Conservation (phyloP, 495 filamentous ascomycete species). For the Xylaria cubensis region DNA sequence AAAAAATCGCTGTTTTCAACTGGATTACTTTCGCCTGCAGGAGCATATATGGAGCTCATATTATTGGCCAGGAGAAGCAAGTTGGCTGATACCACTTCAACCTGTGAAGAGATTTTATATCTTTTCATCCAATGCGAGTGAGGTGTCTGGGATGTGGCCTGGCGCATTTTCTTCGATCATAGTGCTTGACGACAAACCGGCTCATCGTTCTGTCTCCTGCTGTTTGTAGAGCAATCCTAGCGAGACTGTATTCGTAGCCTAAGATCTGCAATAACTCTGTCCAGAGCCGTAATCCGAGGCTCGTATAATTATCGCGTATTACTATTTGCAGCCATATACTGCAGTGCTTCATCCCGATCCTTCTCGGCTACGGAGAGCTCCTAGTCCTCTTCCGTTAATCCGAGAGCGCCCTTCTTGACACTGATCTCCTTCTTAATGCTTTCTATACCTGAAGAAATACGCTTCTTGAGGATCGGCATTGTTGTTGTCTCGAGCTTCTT, state of each 20-base stretch:
- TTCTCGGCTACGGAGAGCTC: slow-evolving; percentile 15
- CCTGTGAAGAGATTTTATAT: slow-evolving; percentile 4
- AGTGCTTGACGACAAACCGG: neutral
- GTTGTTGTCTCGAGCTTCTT: slow-evolving; percentile 44
- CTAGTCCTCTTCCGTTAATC: slow-evolving; percentile 49
- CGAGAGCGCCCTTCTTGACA: slow-evolving; percentile 63
- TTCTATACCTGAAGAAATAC: slow-evolving; percentile 47
- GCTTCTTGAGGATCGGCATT: slow-evolving; percentile 59
- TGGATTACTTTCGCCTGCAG: neutral
- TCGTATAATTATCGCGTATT: neutral
- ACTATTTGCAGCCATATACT: neutral
- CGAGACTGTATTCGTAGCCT: neutral
- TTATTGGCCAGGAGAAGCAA: neutral
- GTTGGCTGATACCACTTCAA: neutral
- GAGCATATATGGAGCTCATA: neutral
- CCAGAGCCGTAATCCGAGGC: neutral
- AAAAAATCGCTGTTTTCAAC: neutral
- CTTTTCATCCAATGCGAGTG: neutral
- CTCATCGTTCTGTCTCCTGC: neutral
- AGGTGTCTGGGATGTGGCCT: neutral
- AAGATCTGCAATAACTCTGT: neutral
- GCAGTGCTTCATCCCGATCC: neutral
- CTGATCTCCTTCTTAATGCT: slow-evolving; percentile 64
- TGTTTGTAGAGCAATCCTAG: neutral
- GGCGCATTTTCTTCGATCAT: neutral